Base-by-base conservation (phyloP, 1,284 basidiomycete genomes). In the Trichosporon ovoides region DNA sequence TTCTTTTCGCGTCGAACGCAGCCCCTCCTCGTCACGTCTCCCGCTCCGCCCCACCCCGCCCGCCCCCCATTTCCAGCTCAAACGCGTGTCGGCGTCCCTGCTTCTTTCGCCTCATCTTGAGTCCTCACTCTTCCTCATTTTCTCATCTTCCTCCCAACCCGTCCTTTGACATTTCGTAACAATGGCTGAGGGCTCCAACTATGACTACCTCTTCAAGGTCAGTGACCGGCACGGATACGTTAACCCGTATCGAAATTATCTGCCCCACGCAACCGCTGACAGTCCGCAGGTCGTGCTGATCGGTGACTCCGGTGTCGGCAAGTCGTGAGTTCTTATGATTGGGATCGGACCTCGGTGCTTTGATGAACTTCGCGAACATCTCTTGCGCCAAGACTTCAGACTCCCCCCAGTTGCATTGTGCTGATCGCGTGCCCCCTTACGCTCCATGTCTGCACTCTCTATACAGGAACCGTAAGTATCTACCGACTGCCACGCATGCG, bases 301-400 rank as follows among this genome's bases (percentile, higher is more conserved):
- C 82, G 95, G 96, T 75, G 95, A 98, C 80, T 96, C 92, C 67
- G 96, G 95, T 70, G 95, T 98, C 76, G 95, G 95, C 78, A 98
- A 98, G 85, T 97, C 82, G 80, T 83, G 62, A 67, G 80, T 79
- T 36, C 14, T 38, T 48, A 11, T 28, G 22, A 22, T 28, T 22
- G 13, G 28, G 43, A 24, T 7, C 28, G 16, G 43, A 38, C 33
- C 35, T 28, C 16, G 36, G 35, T 24, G 51, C 51, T 28, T 18
- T 13, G 19, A 34, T 38, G 51, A 16, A 7, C 20, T 38, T 10
- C 51, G 34, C 18, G 50, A 18, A 16, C 34, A 22, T 5, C 13
- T 7, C n/a, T 13, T 20, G 38, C 38, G 20, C 24, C n/a, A n/a
- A 31, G 24, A 9, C n/a, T 2, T n/a, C 43, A n/a, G 28, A 14